Evolutionary conservation across 768 basidiomycete genomes (phyloP), one percentile per base, ranked within the genome.

Genomic region (Lenzites betulinus): DNA sequence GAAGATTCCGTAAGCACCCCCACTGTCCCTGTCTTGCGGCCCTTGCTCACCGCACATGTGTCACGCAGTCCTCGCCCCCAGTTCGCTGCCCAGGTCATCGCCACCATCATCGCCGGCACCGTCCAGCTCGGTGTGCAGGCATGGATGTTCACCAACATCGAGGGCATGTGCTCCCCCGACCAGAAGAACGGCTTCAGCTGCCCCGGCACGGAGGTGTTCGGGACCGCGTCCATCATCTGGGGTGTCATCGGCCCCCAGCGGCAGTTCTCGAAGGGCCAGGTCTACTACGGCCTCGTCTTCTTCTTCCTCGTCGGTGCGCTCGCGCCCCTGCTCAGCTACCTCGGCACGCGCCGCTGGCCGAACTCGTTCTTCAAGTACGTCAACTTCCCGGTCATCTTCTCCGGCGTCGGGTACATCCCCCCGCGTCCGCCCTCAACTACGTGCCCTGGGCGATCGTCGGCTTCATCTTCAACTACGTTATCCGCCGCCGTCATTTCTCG

Each of bases 371-470:
- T 89, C 78, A 88, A 89, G 82, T 86, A 67, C 62, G 83, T 77
- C 11, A 71, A 71, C 65, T 69, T 69, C 66, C 70, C 70, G 25
- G 67, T 91, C 60, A 81, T 92, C 67, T 88, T 92, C 70, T 81
- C 81, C 48, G 93, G 91, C 7, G 83, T 87, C 6, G 74, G 77
- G 22, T 74, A 75, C 58, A 92, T 95, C 53, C 94, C 94, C 92
- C 93, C n/a, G 92, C 92, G 18, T 90, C 86, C 1, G 89, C 92
- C 5, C 79, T 93, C 70, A 95, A 96, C 73, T 95, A 88, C 70
- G 82, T 93, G 3, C 86, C 88, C 2, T 94, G 89, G 89, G 82
- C 87, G 64, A 77, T 86, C 61, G 80, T 87, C 42, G 85, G 85
- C 16, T 93, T 93, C 70, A 74, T 92, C 36, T 95, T 95, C 77